Evolutionary conservation across 73 alveolate species (phyloP).

Genomic region (Loxodes magnus): DNA sequence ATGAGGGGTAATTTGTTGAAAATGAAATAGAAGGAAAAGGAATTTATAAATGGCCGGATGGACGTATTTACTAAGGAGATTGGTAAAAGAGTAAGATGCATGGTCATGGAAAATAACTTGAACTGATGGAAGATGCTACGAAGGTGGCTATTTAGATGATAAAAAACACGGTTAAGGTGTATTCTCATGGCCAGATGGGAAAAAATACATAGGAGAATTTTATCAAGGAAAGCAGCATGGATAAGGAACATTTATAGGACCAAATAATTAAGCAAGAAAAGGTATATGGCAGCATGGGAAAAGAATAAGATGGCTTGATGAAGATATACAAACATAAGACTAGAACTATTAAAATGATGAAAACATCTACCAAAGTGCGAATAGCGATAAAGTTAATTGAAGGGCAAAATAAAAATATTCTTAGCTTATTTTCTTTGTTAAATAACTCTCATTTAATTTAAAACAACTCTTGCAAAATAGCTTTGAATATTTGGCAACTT

Average conservation of each 20-base stretch:
- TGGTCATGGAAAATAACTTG: conserved; percentile 38
- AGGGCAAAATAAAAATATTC: too few species aligned
- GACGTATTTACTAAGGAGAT: conserved; percentile 27
- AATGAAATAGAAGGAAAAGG: conserved; percentile 27
- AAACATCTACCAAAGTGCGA: too few species aligned
- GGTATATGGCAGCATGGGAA: not conserved
- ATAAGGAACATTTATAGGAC: not conserved
- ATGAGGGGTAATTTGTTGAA: conserved; percentile 24
- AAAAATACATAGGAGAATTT: conserved; percentile 29
- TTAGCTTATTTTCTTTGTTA: too few species aligned
- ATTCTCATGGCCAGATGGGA: conserved; percentile 54
- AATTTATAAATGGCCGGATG: conserved; percentile 21
- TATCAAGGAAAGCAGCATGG: conserved; percentile 24
- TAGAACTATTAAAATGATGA: too few species aligned
- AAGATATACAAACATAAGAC: too few species aligned
- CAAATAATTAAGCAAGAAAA: not conserved
- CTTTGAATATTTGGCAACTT: too few species aligned
- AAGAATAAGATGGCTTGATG: too few species aligned
- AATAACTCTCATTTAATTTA: too few species aligned
- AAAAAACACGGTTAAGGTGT: conserved; percentile 38
- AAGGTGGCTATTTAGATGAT: conserved; percentile 40
- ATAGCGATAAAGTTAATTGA: too few species aligned
- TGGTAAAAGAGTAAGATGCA: conserved; percentile 32
- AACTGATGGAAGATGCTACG: conserved; percentile 30
- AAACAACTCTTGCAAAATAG: too few species aligned